Percentiles rank a stretch among this genome's conserved stretches.
Conservation (phyloP, 148 eudicot species). For the Rhododendron kiyosumense region DNA sequence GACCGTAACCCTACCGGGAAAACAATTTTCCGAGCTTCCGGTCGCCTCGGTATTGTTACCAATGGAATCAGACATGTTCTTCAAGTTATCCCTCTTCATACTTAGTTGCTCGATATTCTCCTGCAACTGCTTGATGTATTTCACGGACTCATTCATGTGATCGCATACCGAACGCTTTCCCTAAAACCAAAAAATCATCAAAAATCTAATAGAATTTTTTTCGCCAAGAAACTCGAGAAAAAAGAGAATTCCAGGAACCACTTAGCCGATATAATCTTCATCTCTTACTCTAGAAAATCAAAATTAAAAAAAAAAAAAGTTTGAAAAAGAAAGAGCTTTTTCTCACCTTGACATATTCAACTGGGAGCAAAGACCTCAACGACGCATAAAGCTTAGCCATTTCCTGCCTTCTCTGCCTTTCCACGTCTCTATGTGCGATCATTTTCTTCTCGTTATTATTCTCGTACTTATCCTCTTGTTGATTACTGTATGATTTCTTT, state of each 20-base stretch:
- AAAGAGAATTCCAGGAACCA: too few species aligned
- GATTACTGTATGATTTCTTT: background rate
- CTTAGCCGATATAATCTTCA: background rate
- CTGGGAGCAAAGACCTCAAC: conserved; percentile 63
- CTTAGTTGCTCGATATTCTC: conserved; percentile 17
- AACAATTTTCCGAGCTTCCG: background rate
- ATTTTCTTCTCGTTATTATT: conserved; percentile 13
- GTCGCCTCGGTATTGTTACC: background rate
- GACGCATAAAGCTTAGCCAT: conserved; percentile 59
- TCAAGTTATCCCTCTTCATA: conserved; percentile 19
- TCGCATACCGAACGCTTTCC: conserved; percentile 28
- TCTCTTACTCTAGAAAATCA: background rate
- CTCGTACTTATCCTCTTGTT: background rate
- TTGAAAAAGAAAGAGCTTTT: background rate
- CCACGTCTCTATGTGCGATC: conserved; percentile 53
- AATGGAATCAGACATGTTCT: background rate
- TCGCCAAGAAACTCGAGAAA: too few species aligned
- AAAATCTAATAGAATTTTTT: too few species aligned
- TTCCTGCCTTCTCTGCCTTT: conserved; percentile 70
- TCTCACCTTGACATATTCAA: conserved; percentile 53
- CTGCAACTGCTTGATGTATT: conserved; percentile 25
- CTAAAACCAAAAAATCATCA: conserved; percentile 8
- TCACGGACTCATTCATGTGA: conserved; percentile 29
- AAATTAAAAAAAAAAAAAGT: too few species aligned
- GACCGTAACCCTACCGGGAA: conserved; percentile 9